phyloP scores from a whole-genome alignment of 441 rosid species.

The Croton laevigatus region DNA sequence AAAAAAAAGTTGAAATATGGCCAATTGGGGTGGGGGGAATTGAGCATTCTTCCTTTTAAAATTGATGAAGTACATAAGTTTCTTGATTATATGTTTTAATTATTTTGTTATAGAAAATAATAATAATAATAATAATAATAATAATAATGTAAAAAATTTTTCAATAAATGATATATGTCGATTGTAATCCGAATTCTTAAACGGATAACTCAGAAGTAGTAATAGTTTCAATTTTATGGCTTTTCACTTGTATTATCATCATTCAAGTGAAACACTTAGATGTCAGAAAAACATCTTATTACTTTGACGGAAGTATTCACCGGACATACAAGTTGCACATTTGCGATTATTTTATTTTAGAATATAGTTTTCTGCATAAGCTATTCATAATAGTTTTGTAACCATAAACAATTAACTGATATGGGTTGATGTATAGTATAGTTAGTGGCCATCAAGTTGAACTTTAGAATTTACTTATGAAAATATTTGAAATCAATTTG shows the following conservation, averaged over 20 bases:
- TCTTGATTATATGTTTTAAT: too few relatives aligned
- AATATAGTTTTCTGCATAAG: background rate
- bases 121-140: too few relatives aligned
- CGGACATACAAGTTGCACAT: background rate
- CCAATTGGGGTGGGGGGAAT: too few relatives aligned
- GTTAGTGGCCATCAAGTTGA: slow-evolving; percentile 79
- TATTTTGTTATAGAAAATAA: too few relatives aligned
- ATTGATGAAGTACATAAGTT: too few relatives aligned
- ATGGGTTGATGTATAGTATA: slow-evolving; percentile 63
- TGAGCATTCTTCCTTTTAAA: too few relatives aligned
- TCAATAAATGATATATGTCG: background rate
- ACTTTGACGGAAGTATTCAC: background rate
- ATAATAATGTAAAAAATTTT: background rate
- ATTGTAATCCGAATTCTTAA: slow-evolving; percentile 1
- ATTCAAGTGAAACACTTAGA: background rate
- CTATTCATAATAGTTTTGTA: background rate
- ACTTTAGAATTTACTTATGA: too few relatives aligned
- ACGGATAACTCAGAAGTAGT: background rate
- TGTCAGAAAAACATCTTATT: background rate
- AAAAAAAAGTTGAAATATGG: too few relatives aligned
- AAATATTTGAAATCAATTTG: too few relatives aligned
- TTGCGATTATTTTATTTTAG: background rate
- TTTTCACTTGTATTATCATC: background rate
- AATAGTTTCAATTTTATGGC: background rate
- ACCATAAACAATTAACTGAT: slow-evolving; percentile 47